Percentiles rank a stretch among this genome's conserved stretches.
Evolutionary conservation across 441 rosid genomes (phyloP).

Genomic region (Rhodomyrtus psidioides): DNA sequence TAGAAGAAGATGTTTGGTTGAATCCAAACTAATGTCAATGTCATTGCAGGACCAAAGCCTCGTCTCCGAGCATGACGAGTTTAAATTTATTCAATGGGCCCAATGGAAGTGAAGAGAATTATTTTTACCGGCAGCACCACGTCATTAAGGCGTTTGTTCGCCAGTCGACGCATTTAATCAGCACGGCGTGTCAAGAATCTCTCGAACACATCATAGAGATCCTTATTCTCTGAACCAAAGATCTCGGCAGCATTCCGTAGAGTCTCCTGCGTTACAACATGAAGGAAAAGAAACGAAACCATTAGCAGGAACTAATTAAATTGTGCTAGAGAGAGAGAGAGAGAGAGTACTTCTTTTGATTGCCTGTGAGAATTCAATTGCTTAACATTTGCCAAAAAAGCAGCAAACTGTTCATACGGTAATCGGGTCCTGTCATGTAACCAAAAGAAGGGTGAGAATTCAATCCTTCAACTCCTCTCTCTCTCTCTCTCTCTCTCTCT

Average conservation of each 20-base stretch:
- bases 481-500: background rate
- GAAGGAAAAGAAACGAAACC: background rate
- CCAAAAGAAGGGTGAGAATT: background rate
- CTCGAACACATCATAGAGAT: conserved; percentile 4
- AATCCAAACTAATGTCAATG: background rate
- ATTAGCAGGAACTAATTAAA: background rate
- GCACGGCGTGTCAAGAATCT: background rate
- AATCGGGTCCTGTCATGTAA: background rate
- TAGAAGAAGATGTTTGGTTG: background rate
- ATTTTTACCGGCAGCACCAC: background rate
- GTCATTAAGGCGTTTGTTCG: conserved; percentile 18
- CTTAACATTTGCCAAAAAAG: background rate
- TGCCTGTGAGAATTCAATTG: background rate
- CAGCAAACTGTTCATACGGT: background rate
- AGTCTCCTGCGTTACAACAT: background rate
- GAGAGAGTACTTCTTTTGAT: background rate
- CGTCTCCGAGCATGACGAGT: background rate
- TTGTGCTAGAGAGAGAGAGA: background rate
- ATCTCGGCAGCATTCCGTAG: conserved; percentile 7
- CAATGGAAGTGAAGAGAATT: background rate
- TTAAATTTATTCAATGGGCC: background rate
- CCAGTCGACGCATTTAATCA: conserved; percentile 1
- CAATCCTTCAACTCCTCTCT: background rate
- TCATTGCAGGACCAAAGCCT: background rate
- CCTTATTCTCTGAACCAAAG: conserved; percentile 5